Base-by-base conservation (phyloP, 768 basidiomycete genomes). In the Mycena kentingensis region DNA sequence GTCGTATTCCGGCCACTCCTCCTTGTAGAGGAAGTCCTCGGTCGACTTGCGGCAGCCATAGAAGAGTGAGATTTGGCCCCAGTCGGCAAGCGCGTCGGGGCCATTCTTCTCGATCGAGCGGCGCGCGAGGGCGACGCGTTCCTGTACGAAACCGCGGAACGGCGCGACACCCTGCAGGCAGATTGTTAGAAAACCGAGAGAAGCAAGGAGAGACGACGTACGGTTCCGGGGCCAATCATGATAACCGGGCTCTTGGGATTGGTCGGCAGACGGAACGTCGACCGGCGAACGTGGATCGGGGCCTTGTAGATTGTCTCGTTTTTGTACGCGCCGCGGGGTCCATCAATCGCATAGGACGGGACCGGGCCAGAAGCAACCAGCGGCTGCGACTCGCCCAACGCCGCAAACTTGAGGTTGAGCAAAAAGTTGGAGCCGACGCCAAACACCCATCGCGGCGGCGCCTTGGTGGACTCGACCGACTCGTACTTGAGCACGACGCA, bases 141-240 rank as follows among this genome's bases (percentile, higher is more conserved):
- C 97, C 73, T 99, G 97, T 8, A 98, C 82, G 71, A 99, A 99
- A 2, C 96, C 97, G 55, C 97, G 90, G 91, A 99, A 99, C 8
- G 97, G 97, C 39, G 97, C 97, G 50, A 99, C 94, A 76, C 97
- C 97, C 93, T 96, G 52, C 13, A 53, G 19, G 34, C 35, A 39
- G 37, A 43, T 22, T 34, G 27, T 60, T 28, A 58, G 49, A 57
- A 34, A 56, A 36, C 38, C 16, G 27, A 46, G 18, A 52, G 11
- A 36, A n/a, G 51, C 22, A 21, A 32, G 26, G 44, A 39, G 22
- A 3, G 49, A 24, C 39, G 32, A 82, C 91, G 74, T 67, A 96
- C 94, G 51, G 95, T 99, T 47, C 97, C 97, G 55, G 97, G 97
- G 35, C 97, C 97, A 67, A 99, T 84, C 97, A 99, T 98, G 71